A percentile compares a stretch with the other conserved stretches of the same genome.
phyloP scores from a whole-genome alignment of 495 filamentous ascomycete species.

The Xylaria longipes region DNA sequence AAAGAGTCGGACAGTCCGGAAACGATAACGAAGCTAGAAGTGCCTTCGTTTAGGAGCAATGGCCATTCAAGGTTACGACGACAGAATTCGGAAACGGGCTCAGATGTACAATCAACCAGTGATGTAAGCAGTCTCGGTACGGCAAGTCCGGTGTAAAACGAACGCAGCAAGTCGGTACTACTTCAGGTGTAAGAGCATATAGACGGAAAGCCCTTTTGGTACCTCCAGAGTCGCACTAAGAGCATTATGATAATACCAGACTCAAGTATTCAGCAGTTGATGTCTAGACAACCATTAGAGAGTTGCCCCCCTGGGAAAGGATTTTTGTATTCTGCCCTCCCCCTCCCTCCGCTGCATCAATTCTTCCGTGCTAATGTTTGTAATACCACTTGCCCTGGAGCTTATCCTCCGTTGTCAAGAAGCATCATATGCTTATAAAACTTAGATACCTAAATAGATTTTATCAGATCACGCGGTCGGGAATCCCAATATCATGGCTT shows the following conservation, averaged over 20 bases:
- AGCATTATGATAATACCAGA: neutral
- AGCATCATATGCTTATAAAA: neutral
- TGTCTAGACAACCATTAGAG: neutral
- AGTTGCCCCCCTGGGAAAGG: neutral
- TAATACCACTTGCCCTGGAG: neutral
- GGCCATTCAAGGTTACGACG: conserved; percentile 36
- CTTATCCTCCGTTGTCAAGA: neutral
- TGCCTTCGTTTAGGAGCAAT: conserved; percentile 50
- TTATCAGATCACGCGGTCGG: no score
- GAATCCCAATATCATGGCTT: no score
- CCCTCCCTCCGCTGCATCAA: neutral
- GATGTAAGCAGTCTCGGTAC: conserved; percentile 41
- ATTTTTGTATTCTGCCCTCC: neutral
- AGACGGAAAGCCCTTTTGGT: neutral
- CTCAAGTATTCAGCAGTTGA: neutral
- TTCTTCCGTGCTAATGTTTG: neutral
- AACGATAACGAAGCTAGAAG: conserved; percentile 58
- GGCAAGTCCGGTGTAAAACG: conserved; percentile 35
- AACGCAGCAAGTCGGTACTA: neutral
- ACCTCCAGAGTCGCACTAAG: neutral
- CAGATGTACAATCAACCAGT: conserved; percentile 34
- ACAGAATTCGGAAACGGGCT: conserved; percentile 40
- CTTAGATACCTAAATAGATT: neutral
- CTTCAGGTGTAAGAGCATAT: neutral
- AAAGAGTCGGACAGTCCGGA: conserved; percentile 47